Evolutionary conservation across 2,329 filamentous ascomycete genomes (phyloP), one percentile per base, ranked within the genome.

Genomic region (Botrytis squamosa): DNA sequence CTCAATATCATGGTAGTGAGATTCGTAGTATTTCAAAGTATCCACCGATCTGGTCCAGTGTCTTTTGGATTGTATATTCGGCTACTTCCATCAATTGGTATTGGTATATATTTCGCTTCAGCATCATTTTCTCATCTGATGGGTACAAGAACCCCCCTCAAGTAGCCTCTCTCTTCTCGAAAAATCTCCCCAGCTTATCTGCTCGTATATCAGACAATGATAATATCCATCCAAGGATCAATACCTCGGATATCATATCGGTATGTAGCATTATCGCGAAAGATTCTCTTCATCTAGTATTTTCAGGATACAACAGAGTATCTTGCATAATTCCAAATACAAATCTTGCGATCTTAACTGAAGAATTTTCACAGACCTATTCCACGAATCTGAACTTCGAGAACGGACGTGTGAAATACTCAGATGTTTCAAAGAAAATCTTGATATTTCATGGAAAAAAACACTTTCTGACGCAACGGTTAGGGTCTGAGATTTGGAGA

Each of bases 321-420:
- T 52, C 5, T n/a, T n/a, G 2, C 4, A n/a, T 6, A n/a, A 12
- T 25, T 55, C 3, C 5, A 55, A 16, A 16, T 5, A 7, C 49
- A n/a, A 16, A 55, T 55, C 25, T 55, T 55, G 2, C 12, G 14
- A 55, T 55, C 3, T 55, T 14, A 4, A n/a, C 9, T 7, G 5
- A 16, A 4, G 2, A n/a, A 0, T 55, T n/a, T 25, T 0, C 5
- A 25, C 49, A n/a, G 8, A 9, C 14, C n/a, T 55, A 14, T 55
- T n/a, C 7, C 5, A n/a, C n/a, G 0, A 1, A 52, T n/a, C 5
- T 5, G 4, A 52, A n/a, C 0, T 52, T 20, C 12, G 10, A 52
- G 10, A n/a, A n/a, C 1, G 1, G 10, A 52, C 4, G 9, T 3
- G 1, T 5, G 22, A 4, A 12, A n/a, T 14, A 3, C 6, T 25